These are phyloP conservation scores for Rhodotorula sp. DNA, from an alignment of 1,284 basidiomycete genomes.

Conservation along the genomic window DNA sequence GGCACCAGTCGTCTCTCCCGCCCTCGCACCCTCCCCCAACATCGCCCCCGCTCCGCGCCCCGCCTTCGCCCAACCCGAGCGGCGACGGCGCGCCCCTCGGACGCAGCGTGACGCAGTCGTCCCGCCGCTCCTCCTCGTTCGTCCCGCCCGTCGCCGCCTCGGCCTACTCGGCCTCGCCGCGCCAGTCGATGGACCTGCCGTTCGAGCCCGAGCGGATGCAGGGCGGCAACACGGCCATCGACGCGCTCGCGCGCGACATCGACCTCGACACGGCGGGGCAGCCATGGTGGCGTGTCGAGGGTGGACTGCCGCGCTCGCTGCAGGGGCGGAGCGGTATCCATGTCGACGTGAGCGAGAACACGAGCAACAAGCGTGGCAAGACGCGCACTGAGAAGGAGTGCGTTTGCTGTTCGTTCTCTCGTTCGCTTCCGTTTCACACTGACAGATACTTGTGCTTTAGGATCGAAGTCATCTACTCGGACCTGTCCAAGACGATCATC, in stretches of 20 bases:
- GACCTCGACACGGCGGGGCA: conserved; percentile 2
- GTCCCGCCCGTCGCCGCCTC: not conserved
- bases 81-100: conserved; percentile 35
- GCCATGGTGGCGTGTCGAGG: conserved; percentile 27
- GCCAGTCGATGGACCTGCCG: conserved; percentile 19
- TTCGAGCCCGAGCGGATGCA: not conserved
- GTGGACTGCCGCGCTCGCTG: conserved; percentile 28
- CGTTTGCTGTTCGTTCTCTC: not conserved
- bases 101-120: conserved; percentile 14
- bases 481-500: conserved; percentile 21
- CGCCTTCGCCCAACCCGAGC: conserved; percentile 49
- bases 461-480: conserved; percentile 25
- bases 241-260: conserved; percentile 18
- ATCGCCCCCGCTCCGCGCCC: conserved; percentile 42
- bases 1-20: conserved; percentile 17
- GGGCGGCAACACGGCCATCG: not conserved
- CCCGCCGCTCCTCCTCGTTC: not conserved
- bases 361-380: not conserved
- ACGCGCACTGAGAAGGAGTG: conserved; percentile 18
- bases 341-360: conserved; percentile 53
- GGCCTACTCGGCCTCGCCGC: conserved; percentile 9
- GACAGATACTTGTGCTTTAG: not conserved
- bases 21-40: conserved; percentile 52
- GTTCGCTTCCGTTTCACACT: not conserved
- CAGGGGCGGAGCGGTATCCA: conserved; percentile 11